Base-by-base conservation (phyloP, 208 protist genomes). In the Leishmania aethiopica region DNA sequence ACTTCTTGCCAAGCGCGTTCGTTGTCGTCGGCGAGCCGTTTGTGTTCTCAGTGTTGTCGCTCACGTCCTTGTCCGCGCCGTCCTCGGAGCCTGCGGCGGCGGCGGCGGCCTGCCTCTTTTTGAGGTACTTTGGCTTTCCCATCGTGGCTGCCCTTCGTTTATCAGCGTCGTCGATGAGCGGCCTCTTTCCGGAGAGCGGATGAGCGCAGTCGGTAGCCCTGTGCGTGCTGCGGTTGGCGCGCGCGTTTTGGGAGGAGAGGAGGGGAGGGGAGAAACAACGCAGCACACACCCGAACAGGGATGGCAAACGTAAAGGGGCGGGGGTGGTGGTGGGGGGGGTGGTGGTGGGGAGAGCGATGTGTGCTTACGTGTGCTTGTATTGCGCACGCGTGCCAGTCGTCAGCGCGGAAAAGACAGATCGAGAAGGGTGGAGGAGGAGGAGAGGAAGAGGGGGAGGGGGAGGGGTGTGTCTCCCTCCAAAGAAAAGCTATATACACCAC, bases 61-160 rank as follows among this genome's bases (percentile, higher is more conserved):
- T 51, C 57, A 32, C 74, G 37, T 73, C 53, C 64, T 75, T 55
- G n/a, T 67, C 42, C 40, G 55, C n/a, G 42, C 69, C 70, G 17
- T 81, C 79, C 70, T 89, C 75, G 37, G 86, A 55, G 37, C 83
- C 86, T 25, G 81, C 86, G 3, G 84, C 55, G 55, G 84, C 55
- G 55, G 84, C 84, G 49, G 86, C 82, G 25, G 87, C 91, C 79
- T 95, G 89, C 82, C 95, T 97, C 80, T 95, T 96, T 82, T 94
- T 93, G 37, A 94, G 81, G 77, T 95, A 94, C 88, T 95, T 97
- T 51, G 92, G 93, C 78, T 96, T 97, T 25, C 82, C 92, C 94
- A 96, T 97, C 17, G 11, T 73, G 47, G 10, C 49, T 75, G 13
- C 62, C 2, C 32, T 25, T 6, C 6, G 3, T 32, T 42, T 40